These are phyloP conservation scores for Solanum tacnaense DNA, from an alignment of 257 asterid genomes.

Conservation along the genomic window DNA sequence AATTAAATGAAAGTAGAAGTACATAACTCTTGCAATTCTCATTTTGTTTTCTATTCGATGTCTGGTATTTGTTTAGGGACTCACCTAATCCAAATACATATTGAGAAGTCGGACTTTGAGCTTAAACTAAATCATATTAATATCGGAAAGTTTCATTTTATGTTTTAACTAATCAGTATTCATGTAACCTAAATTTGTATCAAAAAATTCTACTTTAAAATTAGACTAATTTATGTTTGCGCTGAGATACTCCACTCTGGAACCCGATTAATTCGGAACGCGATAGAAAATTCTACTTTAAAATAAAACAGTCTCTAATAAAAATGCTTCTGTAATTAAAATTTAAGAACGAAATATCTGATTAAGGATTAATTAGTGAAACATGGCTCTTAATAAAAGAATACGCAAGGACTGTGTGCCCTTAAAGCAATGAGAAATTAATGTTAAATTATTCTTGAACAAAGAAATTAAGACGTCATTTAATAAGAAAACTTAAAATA, in stretches of 20 bases:
- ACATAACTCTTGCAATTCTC: background rate
- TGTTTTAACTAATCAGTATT: background rate
- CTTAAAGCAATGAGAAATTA: background rate
- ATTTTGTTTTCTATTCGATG: background rate
- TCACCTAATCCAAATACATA: background rate
- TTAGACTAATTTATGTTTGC: background rate
- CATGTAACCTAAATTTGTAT: background rate
- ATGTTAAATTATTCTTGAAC: background rate
- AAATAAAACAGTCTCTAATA: background rate
- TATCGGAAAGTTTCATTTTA: background rate
- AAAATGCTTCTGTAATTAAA: background rate
- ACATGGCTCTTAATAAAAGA: background rate
- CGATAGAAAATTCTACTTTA: background rate
- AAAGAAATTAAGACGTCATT: background rate
- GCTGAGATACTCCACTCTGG: background rate
- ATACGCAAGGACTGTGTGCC: background rate
- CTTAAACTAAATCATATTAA: background rate
- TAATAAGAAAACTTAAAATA: background rate
- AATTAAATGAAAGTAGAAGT: background rate
- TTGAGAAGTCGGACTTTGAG: background rate
- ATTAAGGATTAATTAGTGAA: background rate
- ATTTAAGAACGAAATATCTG: accelerated
- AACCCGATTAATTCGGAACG: no score
- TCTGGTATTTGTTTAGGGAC: background rate
- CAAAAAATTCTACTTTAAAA: background rate